A percentile compares a stretch with the other conserved stretches of the same genome.
Conservation (phyloP, 2,329 filamentous ascomycete species). For the Aschersonia sp. region DNA sequence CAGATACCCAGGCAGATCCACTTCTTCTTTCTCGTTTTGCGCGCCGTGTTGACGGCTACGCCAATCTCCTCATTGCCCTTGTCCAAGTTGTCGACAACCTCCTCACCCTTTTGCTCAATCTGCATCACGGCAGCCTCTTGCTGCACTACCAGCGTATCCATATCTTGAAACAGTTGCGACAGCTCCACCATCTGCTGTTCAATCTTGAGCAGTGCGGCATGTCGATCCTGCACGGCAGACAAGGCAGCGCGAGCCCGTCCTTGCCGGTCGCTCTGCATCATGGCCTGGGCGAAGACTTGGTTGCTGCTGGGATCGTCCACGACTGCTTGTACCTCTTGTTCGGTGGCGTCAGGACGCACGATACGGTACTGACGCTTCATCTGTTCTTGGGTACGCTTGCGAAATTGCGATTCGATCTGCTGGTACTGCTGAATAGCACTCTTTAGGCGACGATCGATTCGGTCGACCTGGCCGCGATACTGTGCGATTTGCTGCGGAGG, state of each 20-base stretch:
- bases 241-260: conserved; percentile 71
- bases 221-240: conserved; percentile 66
- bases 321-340: conserved; percentile 59
- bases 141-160: conserved; percentile 73
- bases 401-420: conserved; percentile 63
- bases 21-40: conserved; percentile 80
- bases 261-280: conserved; percentile 67
- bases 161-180: conserved; percentile 74
- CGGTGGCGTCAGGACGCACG: conserved; percentile 66
- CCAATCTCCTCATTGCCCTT: conserved; percentile 76
- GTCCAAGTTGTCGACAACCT: conserved; percentile 70
- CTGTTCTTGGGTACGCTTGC: conserved; percentile 66
- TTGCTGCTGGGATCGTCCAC: conserved; percentile 62
- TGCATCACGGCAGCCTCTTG: conserved; percentile 68
- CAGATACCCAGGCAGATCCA: conserved; percentile 81
- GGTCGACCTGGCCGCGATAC: conserved; percentile 69
- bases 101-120: conserved; percentile 78
- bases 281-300: conserved; percentile 80
- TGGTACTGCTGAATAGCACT: conserved; percentile 71
- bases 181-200: conserved; percentile 81
- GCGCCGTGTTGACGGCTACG: conserved; percentile 68
- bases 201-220: conserved; percentile 81
- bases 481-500: conserved; percentile 58
- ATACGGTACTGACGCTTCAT: conserved; percentile 85
- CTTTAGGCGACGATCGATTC: conserved; percentile 67